Base-by-base conservation (phyloP, 495 filamentous ascomycete genomes). In the Talaromyces ruber region DNA sequence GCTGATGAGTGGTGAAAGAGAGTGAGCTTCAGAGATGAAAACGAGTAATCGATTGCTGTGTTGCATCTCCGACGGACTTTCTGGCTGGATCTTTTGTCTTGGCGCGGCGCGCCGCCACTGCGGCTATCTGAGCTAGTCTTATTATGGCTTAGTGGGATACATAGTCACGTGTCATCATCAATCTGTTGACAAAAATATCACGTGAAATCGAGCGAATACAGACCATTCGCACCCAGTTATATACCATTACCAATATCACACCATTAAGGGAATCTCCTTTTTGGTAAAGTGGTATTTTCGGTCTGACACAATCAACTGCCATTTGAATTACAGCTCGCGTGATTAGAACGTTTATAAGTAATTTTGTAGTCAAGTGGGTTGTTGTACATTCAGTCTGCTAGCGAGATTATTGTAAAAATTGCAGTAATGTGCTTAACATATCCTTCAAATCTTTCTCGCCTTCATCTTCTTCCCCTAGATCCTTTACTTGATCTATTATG, bases 341-440 rank as follows among this genome's bases (percentile, higher is more conserved):
- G 7, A 21, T 7, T 8, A 45, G 9, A 45, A 1, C n/a, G 7
- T 45, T 2, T 45, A n/a, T n/a, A 16, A 45, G 4, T 45, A 16
- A 45, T 45, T 2, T n/a, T 18, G 16, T 6, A 6, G 39, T 47
- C 18, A 18, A 47, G 2, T 2, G 43, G 4, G 18, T n/a, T 47
- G 18, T 47, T 47, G 43, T 47, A 47, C 43, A 47, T 47, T 47
- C 11, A 21, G 43, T 47, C 16, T 18, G 5, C n/a, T 47, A 21
- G 18, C 21, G 6, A 39, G 34, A 3, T 52, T 60, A 60, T 71
- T 74, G 76, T 61, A 88, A 64, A 66, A 87, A 88, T 59, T 82
- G 75, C 57, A 88, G 71, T 53, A 93, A 71, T 6, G 88, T 86
- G 57, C 72, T 75, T 37, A 93, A 79, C 87, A 93, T 91, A 63